phyloP scores from a whole-genome alignment of 352 stramenopile genomes.

The Globisporangium camurandrum region DNA sequence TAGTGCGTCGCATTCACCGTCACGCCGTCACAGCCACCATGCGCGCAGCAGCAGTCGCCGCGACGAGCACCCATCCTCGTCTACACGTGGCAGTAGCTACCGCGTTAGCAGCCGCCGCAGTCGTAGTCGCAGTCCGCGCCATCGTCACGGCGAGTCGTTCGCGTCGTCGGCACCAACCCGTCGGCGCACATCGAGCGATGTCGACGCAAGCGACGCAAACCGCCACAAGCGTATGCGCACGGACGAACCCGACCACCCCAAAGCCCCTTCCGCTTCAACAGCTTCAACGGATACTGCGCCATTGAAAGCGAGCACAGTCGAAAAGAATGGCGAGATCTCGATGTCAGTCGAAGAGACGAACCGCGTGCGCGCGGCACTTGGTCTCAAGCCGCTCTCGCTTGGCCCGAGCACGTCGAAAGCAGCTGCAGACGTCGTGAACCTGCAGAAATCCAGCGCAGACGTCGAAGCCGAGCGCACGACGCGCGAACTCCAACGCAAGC shows the following conservation, averaged over 20 bases:
- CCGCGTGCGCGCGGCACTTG: conserved; percentile 52
- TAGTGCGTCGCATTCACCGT: background rate
- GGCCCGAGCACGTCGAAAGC: conserved; percentile 8
- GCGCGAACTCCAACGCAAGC: conserved; percentile 37
- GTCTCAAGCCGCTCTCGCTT: conserved; percentile 63
- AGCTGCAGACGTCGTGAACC: conserved; percentile 44
- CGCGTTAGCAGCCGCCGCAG: background rate
- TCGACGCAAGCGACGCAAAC: background rate
- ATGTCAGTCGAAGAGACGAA: conserved; percentile 84
- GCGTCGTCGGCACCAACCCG: background rate
- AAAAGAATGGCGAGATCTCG: conserved; percentile 76
- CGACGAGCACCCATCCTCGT: background rate
- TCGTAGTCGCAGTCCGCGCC: background rate
- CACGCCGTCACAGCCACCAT: background rate
- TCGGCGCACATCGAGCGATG: background rate
- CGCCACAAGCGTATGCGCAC: background rate
- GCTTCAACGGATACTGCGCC: background rate
- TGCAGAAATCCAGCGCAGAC: conserved; percentile 57
- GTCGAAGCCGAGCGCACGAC: conserved; percentile 41
- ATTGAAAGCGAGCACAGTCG: conserved; percentile 17
- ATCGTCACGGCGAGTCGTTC: background rate
- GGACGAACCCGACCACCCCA: background rate
- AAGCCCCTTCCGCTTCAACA: background rate
- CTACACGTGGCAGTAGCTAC: background rate
- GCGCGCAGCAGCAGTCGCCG: background rate